A percentile compares a stretch with the other conserved stretches of the same genome.
Evolutionary conservation across 2,329 filamentous ascomycete species (phyloP).

Genomic region (Fusarium nygamai): DNA sequence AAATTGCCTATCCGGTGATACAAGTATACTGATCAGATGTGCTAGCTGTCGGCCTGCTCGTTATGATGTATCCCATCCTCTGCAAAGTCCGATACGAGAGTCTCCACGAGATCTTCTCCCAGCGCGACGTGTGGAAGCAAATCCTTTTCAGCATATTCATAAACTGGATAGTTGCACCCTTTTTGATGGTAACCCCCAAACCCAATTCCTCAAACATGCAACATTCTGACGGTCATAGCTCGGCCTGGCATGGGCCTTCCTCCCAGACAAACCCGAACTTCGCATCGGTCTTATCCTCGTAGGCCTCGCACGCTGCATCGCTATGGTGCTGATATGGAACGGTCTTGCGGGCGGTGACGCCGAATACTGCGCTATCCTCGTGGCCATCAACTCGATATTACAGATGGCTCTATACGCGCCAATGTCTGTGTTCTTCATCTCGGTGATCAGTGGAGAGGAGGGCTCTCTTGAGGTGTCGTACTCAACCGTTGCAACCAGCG

Average conservation of each 20-base stretch:
- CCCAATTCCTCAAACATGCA: background rate
- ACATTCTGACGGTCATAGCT: slow-evolving; percentile 54
- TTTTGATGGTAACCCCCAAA: slow-evolving; percentile 74
- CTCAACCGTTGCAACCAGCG: slow-evolving; percentile 76
- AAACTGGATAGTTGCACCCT: slow-evolving; percentile 85
- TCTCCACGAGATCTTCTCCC: slow-evolving; percentile 71
- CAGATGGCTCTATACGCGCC: slow-evolving; percentile 80
- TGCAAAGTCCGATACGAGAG: slow-evolving; percentile 86
- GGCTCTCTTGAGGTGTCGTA: slow-evolving; percentile 61
- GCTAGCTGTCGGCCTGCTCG: slow-evolving; percentile 78
- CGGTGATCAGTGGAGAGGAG: slow-evolving; percentile 67
- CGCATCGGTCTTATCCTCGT: slow-evolving; percentile 81
- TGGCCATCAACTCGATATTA: slow-evolving; percentile 78
- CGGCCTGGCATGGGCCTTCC: slow-evolving; percentile 73
- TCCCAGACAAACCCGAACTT: slow-evolving; percentile 67
- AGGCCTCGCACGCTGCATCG: slow-evolving; percentile 76
- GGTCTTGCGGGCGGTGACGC: slow-evolving; percentile 74
- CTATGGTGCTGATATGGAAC: slow-evolving; percentile 74
- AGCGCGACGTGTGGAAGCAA: slow-evolving; percentile 77
- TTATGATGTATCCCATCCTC: slow-evolving; percentile 96
- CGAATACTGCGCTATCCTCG: slow-evolving; percentile 85
- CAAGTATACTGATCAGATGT: background rate
- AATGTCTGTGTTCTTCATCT: slow-evolving; percentile 74
- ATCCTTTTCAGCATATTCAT: slow-evolving; percentile 79
- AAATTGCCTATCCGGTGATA: background rate